Evolutionary conservation across 2,329 filamentous ascomycete genomes (phyloP), one percentile per base, ranked within the genome.

Genomic region (Sphaerulina populicola): DNA sequence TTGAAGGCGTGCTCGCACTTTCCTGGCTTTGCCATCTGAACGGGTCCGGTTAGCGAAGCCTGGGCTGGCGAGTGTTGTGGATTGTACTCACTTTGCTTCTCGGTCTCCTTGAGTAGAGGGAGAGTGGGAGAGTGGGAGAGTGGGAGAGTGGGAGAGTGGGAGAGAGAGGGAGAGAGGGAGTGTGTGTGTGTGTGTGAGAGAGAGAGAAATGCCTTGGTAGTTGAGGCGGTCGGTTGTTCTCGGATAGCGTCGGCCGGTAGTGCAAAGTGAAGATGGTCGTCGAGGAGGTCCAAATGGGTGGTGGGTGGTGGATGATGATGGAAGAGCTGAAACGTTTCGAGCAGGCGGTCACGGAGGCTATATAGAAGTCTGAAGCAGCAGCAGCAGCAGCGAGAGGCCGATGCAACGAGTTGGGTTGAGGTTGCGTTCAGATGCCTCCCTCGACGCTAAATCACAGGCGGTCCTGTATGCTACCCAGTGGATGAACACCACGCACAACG

Each of bases 1-100:
- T 71, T 71, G 69, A 74, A 77, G 35, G 61, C 61, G 61, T 77
- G 74, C 44, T 71, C 63, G 68, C 74, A 77, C 62, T 64, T 71
- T 49, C 68, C 71, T 27, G 73, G 69, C 52, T 71, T 70, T 51
- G 73, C 73, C 73, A 76, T 76, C 61, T 54, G 55, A n/a, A 23
- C 11, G 14, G 6, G 4, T n/a, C 2, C 8, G 42, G 23, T 44
- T 35, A 49, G 47, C 10, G 15, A 2, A 18, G 35, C 18, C 12
- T 11, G 12, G 10, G 11, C 27, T 6, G 6, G 14, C 5, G 14
- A 37, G 31, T 12, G 14, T 5, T 3, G 8, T 4, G 30, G 3
- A n/a, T 4, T 27, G 5, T 15, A 18, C 46, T 29, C 23, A 49
- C 47, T 39, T 29, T 49, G 40, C 27, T 36, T 12, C 21, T 21